Percentiles rank a stretch among this genome's conserved stretches.
Conservation (phyloP, 108 stramenopile genomes). For the Aurantiochytrium sp. region DNA sequence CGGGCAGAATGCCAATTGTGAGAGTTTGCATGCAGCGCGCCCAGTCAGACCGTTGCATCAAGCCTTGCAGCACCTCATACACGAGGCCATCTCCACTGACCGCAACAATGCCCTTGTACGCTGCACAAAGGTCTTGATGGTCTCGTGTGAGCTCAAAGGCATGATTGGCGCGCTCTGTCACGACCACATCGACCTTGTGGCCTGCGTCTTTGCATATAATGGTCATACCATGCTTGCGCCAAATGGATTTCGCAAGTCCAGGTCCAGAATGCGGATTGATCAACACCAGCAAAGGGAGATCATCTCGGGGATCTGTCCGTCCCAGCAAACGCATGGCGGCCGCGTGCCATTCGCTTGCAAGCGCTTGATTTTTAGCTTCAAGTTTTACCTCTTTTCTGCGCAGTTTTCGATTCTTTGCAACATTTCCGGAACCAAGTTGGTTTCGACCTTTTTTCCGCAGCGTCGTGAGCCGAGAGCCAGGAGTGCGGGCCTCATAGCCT, state of each 20-base stretch:
- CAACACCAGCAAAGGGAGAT: background rate
- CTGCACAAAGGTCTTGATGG: background rate
- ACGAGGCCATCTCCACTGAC: background rate
- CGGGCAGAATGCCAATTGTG: background rate
- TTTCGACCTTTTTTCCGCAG: too few relatives aligned
- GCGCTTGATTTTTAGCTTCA: background rate
- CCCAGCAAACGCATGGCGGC: background rate
- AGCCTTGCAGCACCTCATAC: constrained; percentile 1
- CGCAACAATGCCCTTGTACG: background rate
- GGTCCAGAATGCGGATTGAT: background rate
- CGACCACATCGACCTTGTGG: background rate
- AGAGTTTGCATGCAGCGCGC: background rate
- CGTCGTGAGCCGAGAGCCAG: background rate
- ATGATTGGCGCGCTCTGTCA: background rate
- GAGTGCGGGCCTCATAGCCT: background rate
- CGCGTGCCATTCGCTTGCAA: background rate
- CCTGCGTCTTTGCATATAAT: background rate
- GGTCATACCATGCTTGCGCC: background rate
- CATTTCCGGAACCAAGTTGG: background rate
- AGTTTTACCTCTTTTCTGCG: background rate
- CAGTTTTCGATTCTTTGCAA: background rate
- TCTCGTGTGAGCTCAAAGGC: background rate
- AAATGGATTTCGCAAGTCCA: background rate
- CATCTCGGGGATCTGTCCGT: background rate
- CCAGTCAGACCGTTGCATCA: background rate